phyloP scores from a whole-genome alignment of 2,329 filamentous ascomycete genomes.

The Nannizzia gypsea region DNA sequence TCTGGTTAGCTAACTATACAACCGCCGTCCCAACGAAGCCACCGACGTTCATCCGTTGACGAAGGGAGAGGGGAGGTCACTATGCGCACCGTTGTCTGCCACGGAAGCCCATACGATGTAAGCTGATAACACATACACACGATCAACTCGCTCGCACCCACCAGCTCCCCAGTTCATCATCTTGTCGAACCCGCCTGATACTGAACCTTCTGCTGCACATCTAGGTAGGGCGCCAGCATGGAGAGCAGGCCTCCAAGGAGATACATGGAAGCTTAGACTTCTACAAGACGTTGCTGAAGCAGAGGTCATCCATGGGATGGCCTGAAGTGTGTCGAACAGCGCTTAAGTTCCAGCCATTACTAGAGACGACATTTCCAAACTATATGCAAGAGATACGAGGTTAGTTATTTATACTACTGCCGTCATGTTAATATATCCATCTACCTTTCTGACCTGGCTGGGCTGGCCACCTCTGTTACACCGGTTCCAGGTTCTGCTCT shows the following conservation, averaged over 20 bases:
- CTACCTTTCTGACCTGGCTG: neutral
- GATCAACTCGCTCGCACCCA: neutral
- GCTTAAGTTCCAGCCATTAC: constrained; percentile 31
- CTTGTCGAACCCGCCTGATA: neutral
- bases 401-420: constrained; percentile 5
- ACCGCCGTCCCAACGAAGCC: neutral
- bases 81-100: constrained; percentile 20
- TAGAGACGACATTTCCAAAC: constrained; percentile 24
- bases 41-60: neutral
- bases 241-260: constrained; percentile 18
- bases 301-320: constrained; percentile 34
- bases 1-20: no score
- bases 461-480: neutral
- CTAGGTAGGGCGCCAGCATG: constrained; percentile 23
- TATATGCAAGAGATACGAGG: constrained; percentile 26
- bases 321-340: constrained; percentile 37
- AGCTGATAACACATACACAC: constrained; percentile 2
- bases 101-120: constrained; percentile 21
- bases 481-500: neutral
- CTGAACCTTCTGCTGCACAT: neutral
- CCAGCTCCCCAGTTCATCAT: no score
- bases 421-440: neutral
- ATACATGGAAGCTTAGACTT: constrained; percentile 22
- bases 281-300: constrained; percentile 19
- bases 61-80: neutral